A percentile compares a stretch with the other conserved stretches of the same genome.
These are phyloP conservation scores for Hypoxylon sp. DNA, from an alignment of 2,329 filamentous ascomycete genomes.

Conservation along the genomic window DNA sequence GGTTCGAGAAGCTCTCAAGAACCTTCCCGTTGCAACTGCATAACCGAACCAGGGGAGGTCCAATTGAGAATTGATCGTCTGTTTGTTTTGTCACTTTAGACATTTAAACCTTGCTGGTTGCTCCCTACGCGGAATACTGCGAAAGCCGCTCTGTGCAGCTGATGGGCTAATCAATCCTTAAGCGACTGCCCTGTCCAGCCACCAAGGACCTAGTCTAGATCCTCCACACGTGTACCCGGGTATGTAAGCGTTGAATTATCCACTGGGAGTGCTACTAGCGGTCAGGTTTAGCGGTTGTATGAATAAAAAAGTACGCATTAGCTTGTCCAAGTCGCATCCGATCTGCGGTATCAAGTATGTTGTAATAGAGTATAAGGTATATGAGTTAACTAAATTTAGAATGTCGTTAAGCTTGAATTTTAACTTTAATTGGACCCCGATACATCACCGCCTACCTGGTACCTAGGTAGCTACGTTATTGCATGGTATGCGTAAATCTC, in stretches of 20 bases:
- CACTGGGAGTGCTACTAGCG: background rate
- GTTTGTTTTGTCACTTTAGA: background rate
- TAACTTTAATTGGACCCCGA: slow-evolving; percentile 11
- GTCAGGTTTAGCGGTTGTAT: slow-evolving; percentile 7
- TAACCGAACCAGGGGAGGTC: background rate
- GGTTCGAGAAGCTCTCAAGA: slow-evolving; percentile 22
- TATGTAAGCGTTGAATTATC: background rate
- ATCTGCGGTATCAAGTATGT: slow-evolving; percentile 2
- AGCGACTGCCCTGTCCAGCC: background rate
- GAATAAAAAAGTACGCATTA: slow-evolving; percentile 1
- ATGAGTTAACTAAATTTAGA: slow-evolving; percentile 1
- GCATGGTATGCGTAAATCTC: background rate
- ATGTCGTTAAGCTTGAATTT: slow-evolving; percentile 20
- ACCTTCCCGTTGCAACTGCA: slow-evolving; percentile 4
- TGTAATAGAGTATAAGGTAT: background rate
- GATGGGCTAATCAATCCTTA: background rate
- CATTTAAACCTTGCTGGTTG: background rate
- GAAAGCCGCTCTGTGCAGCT: background rate
- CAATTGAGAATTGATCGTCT: background rate
- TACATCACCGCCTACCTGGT: background rate
- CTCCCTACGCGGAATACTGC: background rate
- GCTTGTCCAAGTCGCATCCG: background rate
- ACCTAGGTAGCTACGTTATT: background rate
- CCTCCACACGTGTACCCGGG: background rate
- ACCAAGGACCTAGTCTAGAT: background rate